These are phyloP conservation scores for Termitomyces sp. DNA, from an alignment of 768 basidiomycete genomes.

Conservation along the genomic window DNA sequence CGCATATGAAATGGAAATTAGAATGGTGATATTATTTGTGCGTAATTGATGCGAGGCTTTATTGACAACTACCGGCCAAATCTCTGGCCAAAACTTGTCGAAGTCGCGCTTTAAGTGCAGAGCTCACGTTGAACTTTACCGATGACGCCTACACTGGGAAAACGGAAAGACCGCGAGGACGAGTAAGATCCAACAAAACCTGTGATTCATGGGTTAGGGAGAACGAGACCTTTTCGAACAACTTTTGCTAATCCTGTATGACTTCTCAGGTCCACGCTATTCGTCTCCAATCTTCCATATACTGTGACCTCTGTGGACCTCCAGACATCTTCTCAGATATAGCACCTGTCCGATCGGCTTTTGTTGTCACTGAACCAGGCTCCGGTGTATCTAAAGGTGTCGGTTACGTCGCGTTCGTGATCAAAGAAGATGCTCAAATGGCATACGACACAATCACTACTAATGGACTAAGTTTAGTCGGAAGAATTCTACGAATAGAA, in stretches of 20 bases:
- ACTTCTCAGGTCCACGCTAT: conserved; percentile 69
- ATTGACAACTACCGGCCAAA: conserved; percentile 3
- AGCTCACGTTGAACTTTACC: not conserved
- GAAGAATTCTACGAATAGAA: conserved; percentile 64
- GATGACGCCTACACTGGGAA: conserved; percentile 29
- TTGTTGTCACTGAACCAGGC: conserved; percentile 81
- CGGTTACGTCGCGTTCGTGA: conserved; percentile 90
- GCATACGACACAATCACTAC: conserved; percentile 61
- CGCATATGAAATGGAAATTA: too few species aligned
- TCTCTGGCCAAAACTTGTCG: not conserved
- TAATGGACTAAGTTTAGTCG: conserved; percentile 60
- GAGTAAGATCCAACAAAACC: conserved; percentile 17
- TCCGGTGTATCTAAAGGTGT: conserved; percentile 86
- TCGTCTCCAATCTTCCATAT: conserved; percentile 91
- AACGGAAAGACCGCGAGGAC: conserved; percentile 36
- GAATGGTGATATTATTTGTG: not conserved
- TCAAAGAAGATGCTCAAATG: conserved; percentile 81
- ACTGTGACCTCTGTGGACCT: conserved; percentile 87
- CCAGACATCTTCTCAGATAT: conserved; percentile 91
- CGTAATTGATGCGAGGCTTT: not conserved
- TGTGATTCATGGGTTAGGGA: conserved; percentile 27
- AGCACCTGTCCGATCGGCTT: conserved; percentile 90
- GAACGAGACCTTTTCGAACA: not conserved
- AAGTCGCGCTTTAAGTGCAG: not conserved
- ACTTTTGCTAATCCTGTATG: conserved; percentile 4